Evolutionary conservation across 176 grass and related monocot species (phyloP).

Genomic region (Oryza meyeriana): DNA sequence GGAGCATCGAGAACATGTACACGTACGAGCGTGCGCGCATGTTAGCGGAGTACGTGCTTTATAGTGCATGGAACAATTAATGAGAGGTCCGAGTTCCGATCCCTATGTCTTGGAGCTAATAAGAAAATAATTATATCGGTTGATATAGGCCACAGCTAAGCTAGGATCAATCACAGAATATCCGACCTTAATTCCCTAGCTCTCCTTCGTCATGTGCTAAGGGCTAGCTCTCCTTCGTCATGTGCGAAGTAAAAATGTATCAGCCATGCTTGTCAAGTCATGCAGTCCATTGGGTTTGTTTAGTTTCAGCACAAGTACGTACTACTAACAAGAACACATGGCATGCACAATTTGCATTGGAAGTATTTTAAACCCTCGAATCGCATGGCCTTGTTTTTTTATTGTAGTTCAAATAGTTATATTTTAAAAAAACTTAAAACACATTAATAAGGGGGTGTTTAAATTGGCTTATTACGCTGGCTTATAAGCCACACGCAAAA

Average conservation of each 20-base stretch:
- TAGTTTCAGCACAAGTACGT: background rate
- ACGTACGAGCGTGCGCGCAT: background rate
- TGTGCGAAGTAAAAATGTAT: conserved; percentile 21
- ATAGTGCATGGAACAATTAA: background rate
- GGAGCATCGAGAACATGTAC: background rate
- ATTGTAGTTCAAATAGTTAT: too few relatives aligned
- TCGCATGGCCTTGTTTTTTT: too few relatives aligned
- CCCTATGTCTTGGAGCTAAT: conserved; percentile 26
- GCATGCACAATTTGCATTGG: background rate
- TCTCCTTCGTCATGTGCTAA: conserved; percentile 8
- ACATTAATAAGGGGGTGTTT: too few relatives aligned
- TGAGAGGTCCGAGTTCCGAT: background rate
- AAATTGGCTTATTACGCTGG: too few relatives aligned
- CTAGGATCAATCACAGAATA: conserved; percentile 11
- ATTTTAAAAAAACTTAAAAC: too few relatives aligned
- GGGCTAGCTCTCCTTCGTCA: background rate
- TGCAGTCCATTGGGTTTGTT: background rate
- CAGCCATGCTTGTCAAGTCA: background rate
- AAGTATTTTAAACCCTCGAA: too few relatives aligned
- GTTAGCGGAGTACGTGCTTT: background rate
- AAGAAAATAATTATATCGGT: background rate
- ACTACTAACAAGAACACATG: background rate
- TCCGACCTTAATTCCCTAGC: background rate
- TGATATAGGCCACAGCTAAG: background rate
- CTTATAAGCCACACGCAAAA: too few relatives aligned